Base-by-base conservation (phyloP, 1,284 basidiomycete species). In the Papiliotrema nemorosa region DNA sequence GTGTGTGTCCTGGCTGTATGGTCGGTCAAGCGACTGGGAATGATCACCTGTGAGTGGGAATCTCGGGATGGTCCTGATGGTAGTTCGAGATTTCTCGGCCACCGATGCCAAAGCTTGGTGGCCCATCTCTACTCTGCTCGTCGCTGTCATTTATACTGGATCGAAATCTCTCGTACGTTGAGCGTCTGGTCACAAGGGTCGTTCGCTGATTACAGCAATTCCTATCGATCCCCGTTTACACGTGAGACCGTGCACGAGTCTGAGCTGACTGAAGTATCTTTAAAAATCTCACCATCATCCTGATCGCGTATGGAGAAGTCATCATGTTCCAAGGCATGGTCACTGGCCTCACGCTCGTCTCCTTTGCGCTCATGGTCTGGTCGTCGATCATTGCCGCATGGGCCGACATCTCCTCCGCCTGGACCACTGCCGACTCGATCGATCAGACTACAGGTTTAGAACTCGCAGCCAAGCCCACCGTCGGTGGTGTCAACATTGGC, bases 221-320 rank as follows among this genome's bases (percentile, higher is more conserved):
- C 75, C 79, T 97, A 47, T 87, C 84, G 54, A 94, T 97, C 71
- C 91, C 92, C 0, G 85, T 96, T 22, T 93, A 93, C 76, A 93
- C 96, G 16, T 20, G 6, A 20, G 36, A n/a, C 13, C 41, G 7
- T 20, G 12, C 36, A 14, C 4, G 18, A 3, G 14, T 3, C 40
- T n/a, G 22, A 25, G 37, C 31, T 46, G 47, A 45, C 5, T 38
- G 12, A 7, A 48, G 65, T 2, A 98, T 99, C 62, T 98, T 98
- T 83, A 99, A 99, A 78, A 99, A 99, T 73, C 73, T 98, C 63
- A 97, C 96, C 22, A 99, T 98, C 66, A 97, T 98, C 61, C 81
- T 99, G 29, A 98, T 98, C 66, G 90, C 94, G 5, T 97, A 97
- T 70, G 93, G 53, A 10, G 53, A 55, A 77, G 88, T 96, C 18